Evolutionary conservation across 2,329 filamentous ascomycete genomes (phyloP).

Genomic region (Neurospora crassa): DNA sequence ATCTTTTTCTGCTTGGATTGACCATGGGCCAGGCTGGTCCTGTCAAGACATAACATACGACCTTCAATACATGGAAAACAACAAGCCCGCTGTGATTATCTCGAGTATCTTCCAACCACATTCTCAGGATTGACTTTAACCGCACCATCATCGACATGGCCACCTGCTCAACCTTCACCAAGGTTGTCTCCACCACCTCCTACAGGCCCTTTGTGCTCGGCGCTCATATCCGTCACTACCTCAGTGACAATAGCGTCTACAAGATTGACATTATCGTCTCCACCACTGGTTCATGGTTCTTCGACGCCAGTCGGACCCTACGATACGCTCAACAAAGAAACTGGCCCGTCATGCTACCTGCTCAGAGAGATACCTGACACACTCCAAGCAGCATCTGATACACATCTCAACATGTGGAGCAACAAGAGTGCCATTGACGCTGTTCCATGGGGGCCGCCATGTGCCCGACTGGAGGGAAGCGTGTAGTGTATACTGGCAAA

Average conservation of each 20-base stretch:
- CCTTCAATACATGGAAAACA: constrained; percentile 24
- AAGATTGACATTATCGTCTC: constrained; percentile 26
- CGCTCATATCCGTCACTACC: constrained; percentile 25
- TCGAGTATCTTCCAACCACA: constrained; percentile 20
- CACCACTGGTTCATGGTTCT: constrained; percentile 26
- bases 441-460: constrained; percentile 29
- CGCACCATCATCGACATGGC: constrained; percentile 25
- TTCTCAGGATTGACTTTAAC: constrained; percentile 24
- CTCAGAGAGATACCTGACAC: constrained; percentile 19
- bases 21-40: neutral
- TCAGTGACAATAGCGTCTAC: constrained; percentile 9
- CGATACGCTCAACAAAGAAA: constrained; percentile 23
- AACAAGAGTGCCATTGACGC: constrained; percentile 19
- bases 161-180: constrained; percentile 30
- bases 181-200: constrained; percentile 26
- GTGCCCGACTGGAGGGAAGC: constrained; percentile 22
- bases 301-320: constrained; percentile 26
- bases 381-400: constrained; percentile 25
- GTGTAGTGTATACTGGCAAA: constrained; percentile 19
- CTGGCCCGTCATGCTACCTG: constrained; percentile 23
- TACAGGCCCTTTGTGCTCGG: constrained; percentile 28
- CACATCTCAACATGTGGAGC: constrained; percentile 28
- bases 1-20: neutral
- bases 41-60: too few relatives aligned
- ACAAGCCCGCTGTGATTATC: constrained; percentile 15